phyloP scores from a whole-genome alignment of 148 eudicot genomes.

The Rheum nobile region DNA sequence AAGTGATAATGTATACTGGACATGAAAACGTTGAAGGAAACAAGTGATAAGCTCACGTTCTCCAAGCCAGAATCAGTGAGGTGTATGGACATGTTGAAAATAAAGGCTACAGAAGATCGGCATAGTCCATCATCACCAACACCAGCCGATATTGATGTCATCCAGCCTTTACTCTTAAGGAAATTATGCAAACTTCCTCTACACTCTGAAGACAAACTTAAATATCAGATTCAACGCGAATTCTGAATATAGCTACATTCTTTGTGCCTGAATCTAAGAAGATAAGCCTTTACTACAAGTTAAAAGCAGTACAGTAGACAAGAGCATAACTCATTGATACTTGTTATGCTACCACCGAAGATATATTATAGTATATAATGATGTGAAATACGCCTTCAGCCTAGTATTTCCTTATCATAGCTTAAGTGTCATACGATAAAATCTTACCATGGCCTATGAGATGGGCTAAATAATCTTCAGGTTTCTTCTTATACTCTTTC shows the following conservation, averaged over 20 bases:
- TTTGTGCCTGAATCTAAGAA: neutral
- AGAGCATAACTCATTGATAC: neutral
- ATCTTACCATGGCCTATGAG: slow-evolving; percentile 91
- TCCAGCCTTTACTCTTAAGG: slow-evolving; percentile 84
- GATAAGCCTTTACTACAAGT: neutral
- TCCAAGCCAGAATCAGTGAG: slow-evolving; percentile 88
- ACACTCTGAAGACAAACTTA: slow-evolving; percentile 59
- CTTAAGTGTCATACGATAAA: neutral
- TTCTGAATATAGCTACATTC: neutral
- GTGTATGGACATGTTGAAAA: slow-evolving; percentile 77
- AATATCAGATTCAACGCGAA: neutral
- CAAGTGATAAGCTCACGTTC: slow-evolving; percentile 34
- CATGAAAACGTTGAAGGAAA: neutral
- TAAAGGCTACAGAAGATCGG: slow-evolving; percentile 71
- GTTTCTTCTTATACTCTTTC: slow-evolving; percentile 69
- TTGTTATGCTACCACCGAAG: neutral
- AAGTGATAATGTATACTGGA: neutral
- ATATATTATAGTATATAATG: neutral
- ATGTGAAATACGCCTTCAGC: neutral
- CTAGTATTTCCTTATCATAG: neutral
- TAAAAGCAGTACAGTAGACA: neutral
- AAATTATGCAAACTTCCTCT: slow-evolving; percentile 82
- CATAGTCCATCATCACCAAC: slow-evolving; percentile 88
- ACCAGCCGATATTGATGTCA: slow-evolving; percentile 91
- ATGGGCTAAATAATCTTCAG: slow-evolving; percentile 93